A percentile compares a stretch with the other conserved stretches of the same genome.
phyloP scores from a whole-genome alignment of 106 monocot species.

The Triglochin maritima region DNA sequence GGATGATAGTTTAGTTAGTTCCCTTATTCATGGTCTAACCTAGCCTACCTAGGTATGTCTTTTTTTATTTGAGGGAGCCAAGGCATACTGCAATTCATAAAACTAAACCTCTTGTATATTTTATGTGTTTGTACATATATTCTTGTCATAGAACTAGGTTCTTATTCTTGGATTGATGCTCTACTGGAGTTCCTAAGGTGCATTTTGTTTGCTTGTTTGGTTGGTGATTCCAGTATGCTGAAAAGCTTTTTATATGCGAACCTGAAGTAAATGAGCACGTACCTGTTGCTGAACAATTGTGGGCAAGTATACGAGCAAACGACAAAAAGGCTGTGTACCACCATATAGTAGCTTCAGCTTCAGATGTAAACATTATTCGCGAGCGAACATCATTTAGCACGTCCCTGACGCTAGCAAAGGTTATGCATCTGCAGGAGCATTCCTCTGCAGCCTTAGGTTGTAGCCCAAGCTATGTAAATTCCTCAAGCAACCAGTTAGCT shows the following conservation, averaged over 20 bases:
- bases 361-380: conserved; percentile 56
- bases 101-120: too few relatives aligned
- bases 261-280: conserved; percentile 17
- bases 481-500: conserved; percentile 20
- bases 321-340: conserved; percentile 73
- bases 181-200: too few relatives aligned
- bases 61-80: too few relatives aligned
- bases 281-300: conserved; percentile 45
- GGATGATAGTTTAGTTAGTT: too few relatives aligned
- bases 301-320: conserved; percentile 52
- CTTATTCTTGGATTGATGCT: too few relatives aligned
- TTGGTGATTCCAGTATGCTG: conserved; percentile 64
- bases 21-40: too few relatives aligned
- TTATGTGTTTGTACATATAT: too few relatives aligned
- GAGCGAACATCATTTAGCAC: conserved; percentile 28
- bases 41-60: too few relatives aligned
- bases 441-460: conserved; percentile 21
- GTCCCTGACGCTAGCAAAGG: conserved; percentile 56
- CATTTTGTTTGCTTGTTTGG: background rate
- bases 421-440: conserved; percentile 52
- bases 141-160: too few relatives aligned
- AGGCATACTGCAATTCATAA: too few relatives aligned
- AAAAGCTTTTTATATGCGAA: conserved; percentile 63
- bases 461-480: conserved; percentile 20
- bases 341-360: conserved; percentile 57